Base-by-base conservation (phyloP, 139 green algal genomes). In the Yamagishiella unicocca region DNA sequence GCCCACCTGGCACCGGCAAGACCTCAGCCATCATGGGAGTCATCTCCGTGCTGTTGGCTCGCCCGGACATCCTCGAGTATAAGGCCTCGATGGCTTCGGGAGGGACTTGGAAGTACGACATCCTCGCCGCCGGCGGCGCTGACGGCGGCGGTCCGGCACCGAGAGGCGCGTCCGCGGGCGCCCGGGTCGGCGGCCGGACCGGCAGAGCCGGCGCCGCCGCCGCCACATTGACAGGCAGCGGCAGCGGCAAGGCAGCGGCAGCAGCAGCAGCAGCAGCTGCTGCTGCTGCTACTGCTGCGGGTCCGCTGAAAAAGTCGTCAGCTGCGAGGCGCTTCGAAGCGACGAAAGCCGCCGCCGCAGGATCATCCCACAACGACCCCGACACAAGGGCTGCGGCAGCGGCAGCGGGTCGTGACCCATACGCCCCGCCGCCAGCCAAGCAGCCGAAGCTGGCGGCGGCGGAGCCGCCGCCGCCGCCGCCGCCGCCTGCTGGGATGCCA, bases 1-100 rank as follows among this genome's bases (percentile, higher is more conserved):
- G 94, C 0, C 94, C 94, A 1, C 94, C 94, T 14, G 94, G 94
- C 45, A 97, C 94, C 8, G 94, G 94, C 40, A 96, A 96, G 87
- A 96, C 93, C 0, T 84, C 87, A 4, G 84, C 85, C 43, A 94
- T 95, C 50, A 76, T 94, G 54, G 94, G 88, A 42, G 92, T 97
- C 31, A 40, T 96, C 6, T 96, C 94, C 21, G 90, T 89, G 2
- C 78, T 96, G 45, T 61, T 96, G 35, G 88, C 81, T 12, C 42
- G 35, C 27, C 5, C 4, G 3, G 76, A 84, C 35, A 84, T 84
- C 25, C 9, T 7, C 10, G 29, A 72, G 1, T 84, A 84, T 37
- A 27, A 40, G 75, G 33, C 12, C 5, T 17, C n/a, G 50, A 4
- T 68, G 31, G 74, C 31, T 27, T 12, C 74, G 45, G 67, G 67